Base-by-base conservation (phyloP, 257 asterid genomes). In the Solanum habrochaites region DNA sequence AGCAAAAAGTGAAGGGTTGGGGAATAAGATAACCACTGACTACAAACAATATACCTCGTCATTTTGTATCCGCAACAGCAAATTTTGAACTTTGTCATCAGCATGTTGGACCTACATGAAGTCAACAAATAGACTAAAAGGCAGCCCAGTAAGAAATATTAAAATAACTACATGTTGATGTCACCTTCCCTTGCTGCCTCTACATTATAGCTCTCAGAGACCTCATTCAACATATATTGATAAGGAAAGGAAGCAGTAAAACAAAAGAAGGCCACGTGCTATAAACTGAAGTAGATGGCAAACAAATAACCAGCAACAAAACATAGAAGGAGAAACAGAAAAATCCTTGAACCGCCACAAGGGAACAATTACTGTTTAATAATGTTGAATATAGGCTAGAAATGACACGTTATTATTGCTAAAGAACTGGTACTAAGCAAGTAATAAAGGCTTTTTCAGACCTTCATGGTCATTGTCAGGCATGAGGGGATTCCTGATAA, bases 21-120 rank as follows among this genome's bases (percentile, higher is more conserved):
- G 88, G 27, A 31, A 80, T 27, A 80, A 47, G 67, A 80, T 80
- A 39, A 80, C 21, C 67, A 49, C 43, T 8, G 39, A 39, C 56
- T 82, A 75, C 81, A 21, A 82, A 47, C 20, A 43, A 85, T 93
- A 35, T 88, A 96, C 99, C 98, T 94, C 92, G 25, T 94, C 98
- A 11, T 91, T 93, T 87, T 93, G 95, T 82, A 97, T 92, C 88
- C 88, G 91, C 31, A 91, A 15, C 29, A 96, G 95, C 88, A 90
- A 85, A 90, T 92, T 93, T 86, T 90, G 93, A 87, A 95, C 97
- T 89, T 40, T 93, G 92, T 96, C 99, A 73, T 92, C 96, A 87
- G 93, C 97, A 77, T 92, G 90, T 67, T 91, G 91, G 56, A 92
- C 97, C 99, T 96, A 83, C 87, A 90, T 85, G 70, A 86, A 88